These are phyloP conservation scores for Fomitopsis pulvina DNA, from an alignment of 768 basidiomycete genomes.

Conservation along the genomic window DNA sequence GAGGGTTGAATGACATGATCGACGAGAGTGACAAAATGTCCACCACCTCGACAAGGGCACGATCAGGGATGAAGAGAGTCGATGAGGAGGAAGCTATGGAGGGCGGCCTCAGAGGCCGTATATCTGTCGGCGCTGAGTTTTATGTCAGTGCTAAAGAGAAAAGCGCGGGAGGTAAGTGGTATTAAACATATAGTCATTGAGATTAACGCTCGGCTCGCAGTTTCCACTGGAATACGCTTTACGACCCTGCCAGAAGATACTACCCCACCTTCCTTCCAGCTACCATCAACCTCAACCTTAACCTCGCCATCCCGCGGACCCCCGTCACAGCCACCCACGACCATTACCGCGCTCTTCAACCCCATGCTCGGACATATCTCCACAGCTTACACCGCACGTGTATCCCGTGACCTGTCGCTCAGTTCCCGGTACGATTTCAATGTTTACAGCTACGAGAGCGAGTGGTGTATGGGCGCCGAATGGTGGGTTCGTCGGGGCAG, in stretches of 20 bases:
- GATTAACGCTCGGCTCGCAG: constrained; percentile 30
- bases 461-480: constrained; percentile 92
- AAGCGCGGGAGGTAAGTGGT: constrained; percentile 79
- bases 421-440: constrained; percentile 95
- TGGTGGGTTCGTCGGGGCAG: constrained; percentile 82
- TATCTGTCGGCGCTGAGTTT: constrained; percentile 89
- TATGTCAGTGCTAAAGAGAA: constrained; percentile 92
- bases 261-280: constrained; percentile 57
- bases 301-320: constrained; percentile 28
- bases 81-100: constrained; percentile 94
- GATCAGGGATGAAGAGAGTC: constrained; percentile 56
- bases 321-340: constrained; percentile 79
- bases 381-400: constrained; percentile 84
- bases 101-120: constrained; percentile 83
- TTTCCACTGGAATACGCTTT: constrained; percentile 92
- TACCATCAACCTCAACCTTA: constrained; percentile 30
- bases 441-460: constrained; percentile 93
- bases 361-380: constrained; percentile 95
- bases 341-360: constrained; percentile 91
- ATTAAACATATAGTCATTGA: neutral
- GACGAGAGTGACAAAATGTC: constrained; percentile 23
- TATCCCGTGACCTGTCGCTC: constrained; percentile 77
- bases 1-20: constrained; percentile 28
- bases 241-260: constrained; percentile 83
- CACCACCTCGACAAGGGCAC: constrained; percentile 19